Evolutionary conservation across 306 rosid genomes (phyloP), one percentile per base, ranked within the genome.

Genomic region (Erythrophleum fordii): DNA sequence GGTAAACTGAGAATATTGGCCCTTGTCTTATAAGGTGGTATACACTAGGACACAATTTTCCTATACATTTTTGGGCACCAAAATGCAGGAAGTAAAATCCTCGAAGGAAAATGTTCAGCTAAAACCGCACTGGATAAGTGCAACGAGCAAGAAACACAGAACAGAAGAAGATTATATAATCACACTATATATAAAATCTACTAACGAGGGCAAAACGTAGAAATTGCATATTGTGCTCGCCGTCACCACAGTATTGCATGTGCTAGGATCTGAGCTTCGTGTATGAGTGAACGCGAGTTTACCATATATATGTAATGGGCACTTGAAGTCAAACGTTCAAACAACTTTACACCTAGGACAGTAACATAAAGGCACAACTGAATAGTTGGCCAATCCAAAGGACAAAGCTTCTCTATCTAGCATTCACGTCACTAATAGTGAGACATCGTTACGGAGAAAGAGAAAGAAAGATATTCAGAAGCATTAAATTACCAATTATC

Each of bases 261-360:
- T 48, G 69, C 44, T 26, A 18, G 48, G 55, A 59, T 73, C 53
- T 56, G 59, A 77, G 69, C 26, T 42, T 39, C 67, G 12, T 37
- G 20, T 37, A 23, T 48, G 67, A 29, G 71, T 42, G 44, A 52
- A 75, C 77, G 45, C 42, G 5, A 35, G 77, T 79, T 56, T 65
- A 71, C 61, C 26, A 25, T n/a, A 52, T 14, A 39, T 20, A 37
- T 44, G 73, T 66, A 45, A 37, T 53, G 76, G 76, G 28, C 42
- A 78, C 77, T 73, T 69, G 7, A 28, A 34, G 71, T 61, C 83
- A 67, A 86, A 77, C 82, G 72, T 72, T 79, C 72, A 55, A 87
- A 86, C 85, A 83, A 55, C 85, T 85, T 79, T 66, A 17, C 77
- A 68, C 69, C 66, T 62, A 44, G 62, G 69, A 85, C 70, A 78